Evolutionary conservation across 768 basidiomycete species (phyloP), one percentile per base, ranked within the genome.

Genomic region (Tylopilus rubrobrunneus): DNA sequence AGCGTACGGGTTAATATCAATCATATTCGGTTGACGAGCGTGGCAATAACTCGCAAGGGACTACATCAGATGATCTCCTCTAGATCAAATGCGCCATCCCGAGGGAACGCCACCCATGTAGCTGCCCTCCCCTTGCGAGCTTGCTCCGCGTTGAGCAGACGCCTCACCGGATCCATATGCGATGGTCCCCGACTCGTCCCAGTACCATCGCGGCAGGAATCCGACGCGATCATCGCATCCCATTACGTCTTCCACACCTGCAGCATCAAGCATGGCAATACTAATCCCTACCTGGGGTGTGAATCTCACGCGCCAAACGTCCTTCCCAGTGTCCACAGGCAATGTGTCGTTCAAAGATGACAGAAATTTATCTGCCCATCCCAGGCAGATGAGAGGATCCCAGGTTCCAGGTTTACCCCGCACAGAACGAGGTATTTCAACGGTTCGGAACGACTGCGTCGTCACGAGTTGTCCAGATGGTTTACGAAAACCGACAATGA

Each of bases 401-500:
- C 92, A 95, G 28, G 80, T 82, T 34, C 76, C 78, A 8, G 84
- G 76, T 64, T 86, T 90, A 9, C 82, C 87, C 48, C 87, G 84
- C 19, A 92, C 84, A 48, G 85, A 67, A 29, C 89, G 83, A 48
- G 92, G 92, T 43, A 95, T 75, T 55, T 91, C 77, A 48, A 88
- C 78, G 15, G 92, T 95, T 61, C 85, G 79, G 71, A 92, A 92
- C 11, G 79, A 72, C 66, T 89, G 89, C 7, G 81, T 76, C 5
- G 82, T 83, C 14, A 76, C 77, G 17, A 92, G 65, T 33, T 82
- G 73, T 23, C 92, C 92, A n/a, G 79, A 70, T 15, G 84, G 85
- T 29, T 86, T 91, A 45, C 92, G 84, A 67, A 95, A 95, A 48
- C 92, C 92, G 27, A 95, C 91, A 10, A 92, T 69, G 48, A 95